phyloP scores from a whole-genome alignment of 257 asterid species.

The Primulina tabacum region DNA sequence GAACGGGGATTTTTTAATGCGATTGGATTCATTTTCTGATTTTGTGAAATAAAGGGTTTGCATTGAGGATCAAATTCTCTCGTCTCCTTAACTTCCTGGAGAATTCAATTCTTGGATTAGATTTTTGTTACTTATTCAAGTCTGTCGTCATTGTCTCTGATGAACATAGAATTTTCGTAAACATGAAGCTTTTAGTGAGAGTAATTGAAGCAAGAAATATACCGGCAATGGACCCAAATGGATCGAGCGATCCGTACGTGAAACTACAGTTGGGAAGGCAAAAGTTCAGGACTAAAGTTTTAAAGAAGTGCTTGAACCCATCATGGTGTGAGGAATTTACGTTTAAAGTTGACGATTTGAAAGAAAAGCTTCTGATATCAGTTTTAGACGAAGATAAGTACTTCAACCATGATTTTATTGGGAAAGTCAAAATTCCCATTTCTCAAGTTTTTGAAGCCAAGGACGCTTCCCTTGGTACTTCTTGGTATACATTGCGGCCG shows the following conservation, averaged over 20 bases:
- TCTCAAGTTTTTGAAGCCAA: constrained; percentile 70
- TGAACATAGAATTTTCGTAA: neutral
- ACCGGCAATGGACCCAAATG: constrained; percentile 85
- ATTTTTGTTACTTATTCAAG: neutral
- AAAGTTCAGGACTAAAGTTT: constrained; percentile 69
- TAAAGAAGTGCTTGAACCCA: constrained; percentile 82
- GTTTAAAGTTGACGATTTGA: constrained; percentile 79
- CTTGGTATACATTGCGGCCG: constrained; percentile 86
- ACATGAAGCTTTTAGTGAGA: constrained; percentile 86
- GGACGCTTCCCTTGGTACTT: constrained; percentile 80
- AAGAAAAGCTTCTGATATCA: constrained; percentile 66
- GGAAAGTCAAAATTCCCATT: constrained; percentile 67
- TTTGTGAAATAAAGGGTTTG: neutral
- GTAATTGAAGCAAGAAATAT: constrained; percentile 78
- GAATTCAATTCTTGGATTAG: neutral
- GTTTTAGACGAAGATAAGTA: constrained; percentile 94
- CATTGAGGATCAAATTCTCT: neutral
- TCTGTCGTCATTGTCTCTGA: neutral
- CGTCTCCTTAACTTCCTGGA: neutral
- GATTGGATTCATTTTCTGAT: neutral
- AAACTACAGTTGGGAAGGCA: constrained; percentile 87
- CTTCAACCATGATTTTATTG: constrained; percentile 85
- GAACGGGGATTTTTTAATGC: neutral
- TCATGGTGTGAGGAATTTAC: constrained; percentile 94
- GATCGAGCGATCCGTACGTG: constrained; percentile 91